phyloP scores from a whole-genome alignment of 352 stramenopile genomes.

The Aphanomyces invadans region DNA sequence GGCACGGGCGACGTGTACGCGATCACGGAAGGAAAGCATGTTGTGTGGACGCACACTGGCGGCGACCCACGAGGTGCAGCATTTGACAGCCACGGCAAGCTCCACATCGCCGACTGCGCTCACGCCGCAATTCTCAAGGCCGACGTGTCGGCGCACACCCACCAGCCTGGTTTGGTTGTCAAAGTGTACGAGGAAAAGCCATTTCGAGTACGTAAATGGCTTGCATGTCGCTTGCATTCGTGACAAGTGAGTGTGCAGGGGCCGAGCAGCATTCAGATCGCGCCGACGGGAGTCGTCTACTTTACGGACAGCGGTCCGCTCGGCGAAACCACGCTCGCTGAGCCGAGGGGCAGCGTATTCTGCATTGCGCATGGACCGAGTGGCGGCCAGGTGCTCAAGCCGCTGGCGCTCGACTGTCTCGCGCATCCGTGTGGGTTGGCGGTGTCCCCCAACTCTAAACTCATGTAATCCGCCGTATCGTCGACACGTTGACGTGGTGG shows the following conservation, averaged over 20 bases:
- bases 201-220: conserved; percentile 33
- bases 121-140: conserved; percentile 65
- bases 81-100: conserved; percentile 47
- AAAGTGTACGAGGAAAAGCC: conserved; percentile 74
- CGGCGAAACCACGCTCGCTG: conserved; percentile 79
- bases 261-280: conserved; percentile 59
- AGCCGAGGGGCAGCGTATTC: conserved; percentile 66
- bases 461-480: too few relatives aligned
- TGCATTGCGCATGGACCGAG: conserved; percentile 55
- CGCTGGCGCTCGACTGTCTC: conserved; percentile 62
- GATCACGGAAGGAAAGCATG: conserved; percentile 38
- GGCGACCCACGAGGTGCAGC: conserved; percentile 58
- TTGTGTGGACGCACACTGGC: conserved; percentile 48
- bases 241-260: conserved; percentile 25
- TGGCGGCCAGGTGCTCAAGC: conserved; percentile 64
- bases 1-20: conserved; percentile 61
- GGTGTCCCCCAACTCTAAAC: conserved; percentile 32
- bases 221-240: background rate
- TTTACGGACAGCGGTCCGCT: conserved; percentile 81
- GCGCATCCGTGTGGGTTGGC: conserved; percentile 71
- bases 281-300: conserved; percentile 42
- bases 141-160: conserved; percentile 33
- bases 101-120: conserved; percentile 66
- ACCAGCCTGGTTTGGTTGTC: conserved; percentile 65
- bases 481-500: too few relatives aligned